Percentiles rank a stretch among this genome's conserved stretches.
Conservation (phyloP, 164 flowering plant species). For the Magnolia kwangsiensis region DNA sequence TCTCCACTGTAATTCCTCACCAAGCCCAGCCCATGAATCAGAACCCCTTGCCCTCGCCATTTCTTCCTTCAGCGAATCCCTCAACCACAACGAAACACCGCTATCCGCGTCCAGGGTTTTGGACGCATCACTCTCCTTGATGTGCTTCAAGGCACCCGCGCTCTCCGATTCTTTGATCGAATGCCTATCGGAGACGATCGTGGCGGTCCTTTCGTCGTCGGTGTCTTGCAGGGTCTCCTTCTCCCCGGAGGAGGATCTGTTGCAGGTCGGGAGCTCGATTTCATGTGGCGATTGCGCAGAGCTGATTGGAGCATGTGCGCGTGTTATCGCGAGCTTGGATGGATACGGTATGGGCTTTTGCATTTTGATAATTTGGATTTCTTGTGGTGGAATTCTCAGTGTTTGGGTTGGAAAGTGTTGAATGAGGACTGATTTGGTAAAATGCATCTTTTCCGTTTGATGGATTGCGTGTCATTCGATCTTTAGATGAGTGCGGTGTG, state of each 20-base stretch:
- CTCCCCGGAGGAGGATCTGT: constrained; percentile 35
- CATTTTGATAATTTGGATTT: too few relatives aligned
- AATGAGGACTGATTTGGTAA: not conserved
- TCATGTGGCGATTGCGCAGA: constrained; percentile 27
- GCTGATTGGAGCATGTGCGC: constrained; percentile 33
- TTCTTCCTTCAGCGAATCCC: constrained; percentile 44
- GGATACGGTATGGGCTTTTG: constrained; percentile 1
- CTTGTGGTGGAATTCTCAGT: too few relatives aligned
- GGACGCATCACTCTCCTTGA: constrained; percentile 64
- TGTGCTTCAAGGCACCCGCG: constrained; percentile 67
- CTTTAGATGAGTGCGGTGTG: too few relatives aligned
- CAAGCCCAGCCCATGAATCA: constrained; percentile 8
- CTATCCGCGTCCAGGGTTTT: constrained; percentile 33
- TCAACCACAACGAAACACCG: constrained; percentile 31
- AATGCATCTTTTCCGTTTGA: not conserved
- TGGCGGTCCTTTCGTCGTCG: constrained; percentile 46
- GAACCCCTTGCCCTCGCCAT: constrained; percentile 20
- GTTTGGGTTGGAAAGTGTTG: too few relatives aligned
- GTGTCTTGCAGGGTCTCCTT: constrained; percentile 39
- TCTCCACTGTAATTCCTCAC: constrained; percentile 19
- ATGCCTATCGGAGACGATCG: constrained; percentile 39
- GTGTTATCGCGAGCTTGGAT: constrained; percentile 35
- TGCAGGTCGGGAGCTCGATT: constrained; percentile 55
- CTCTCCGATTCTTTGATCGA: constrained; percentile 40
- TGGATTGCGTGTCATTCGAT: not conserved